Conservation (phyloP, 345 rosid species). For the Erucastrum elatum region DNA sequence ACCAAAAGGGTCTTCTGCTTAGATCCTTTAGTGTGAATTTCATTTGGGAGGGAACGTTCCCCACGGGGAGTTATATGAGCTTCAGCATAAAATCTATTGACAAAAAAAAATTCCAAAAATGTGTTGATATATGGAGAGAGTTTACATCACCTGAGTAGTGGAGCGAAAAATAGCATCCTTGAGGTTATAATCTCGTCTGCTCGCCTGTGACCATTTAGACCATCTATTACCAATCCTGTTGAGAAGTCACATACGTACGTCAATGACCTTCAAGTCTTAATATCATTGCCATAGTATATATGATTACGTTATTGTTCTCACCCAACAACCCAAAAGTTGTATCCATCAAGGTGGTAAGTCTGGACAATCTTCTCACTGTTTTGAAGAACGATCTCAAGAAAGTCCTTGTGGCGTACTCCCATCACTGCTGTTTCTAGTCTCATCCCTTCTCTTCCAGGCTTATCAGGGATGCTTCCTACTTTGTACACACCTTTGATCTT, state of each 20-base stretch:
- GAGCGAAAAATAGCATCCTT: neutral
- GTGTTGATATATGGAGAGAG: neutral
- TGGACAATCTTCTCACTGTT: conserved; percentile 70
- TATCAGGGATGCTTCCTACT: conserved; percentile 56
- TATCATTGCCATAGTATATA: no score
- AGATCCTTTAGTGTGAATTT: no score
- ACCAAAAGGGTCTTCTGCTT: no score
- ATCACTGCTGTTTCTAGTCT: conserved; percentile 69
- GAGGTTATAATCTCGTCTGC: neutral
- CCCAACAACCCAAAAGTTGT: conserved; percentile 88
- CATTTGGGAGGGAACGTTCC: no score
- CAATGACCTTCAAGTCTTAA: neutral
- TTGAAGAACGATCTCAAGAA: conserved; percentile 71
- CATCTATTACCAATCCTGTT: neutral
- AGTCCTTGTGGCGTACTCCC: conserved; percentile 61
- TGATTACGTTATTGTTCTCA: conserved; percentile 32
- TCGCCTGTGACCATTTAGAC: neutral
- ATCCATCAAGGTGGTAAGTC: conserved; percentile 82
- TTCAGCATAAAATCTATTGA: no score
- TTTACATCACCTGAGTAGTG: neutral
- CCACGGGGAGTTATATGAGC: no score
- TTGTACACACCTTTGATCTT: neutral
- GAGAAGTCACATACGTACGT: neutral
- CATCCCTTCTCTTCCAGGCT: conserved; percentile 43
- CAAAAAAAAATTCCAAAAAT: neutral